phyloP scores from a whole-genome alignment of 2,329 filamentous ascomycete species.

The Nakataea oryzae region DNA sequence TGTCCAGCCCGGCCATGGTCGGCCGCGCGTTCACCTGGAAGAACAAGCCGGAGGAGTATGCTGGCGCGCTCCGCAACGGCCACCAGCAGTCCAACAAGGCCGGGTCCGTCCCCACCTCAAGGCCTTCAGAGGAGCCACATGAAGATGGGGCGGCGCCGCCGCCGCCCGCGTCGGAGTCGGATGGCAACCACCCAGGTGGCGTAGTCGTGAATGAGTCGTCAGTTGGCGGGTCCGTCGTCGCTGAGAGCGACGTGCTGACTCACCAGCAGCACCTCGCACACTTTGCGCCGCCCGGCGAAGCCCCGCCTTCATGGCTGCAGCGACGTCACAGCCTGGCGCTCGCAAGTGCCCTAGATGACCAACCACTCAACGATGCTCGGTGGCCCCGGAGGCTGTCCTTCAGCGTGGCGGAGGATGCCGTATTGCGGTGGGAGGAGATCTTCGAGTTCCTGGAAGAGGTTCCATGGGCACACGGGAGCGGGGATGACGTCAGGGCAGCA shows the following conservation, averaged over 20 bases:
- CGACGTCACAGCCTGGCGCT: slow-evolving; percentile 50
- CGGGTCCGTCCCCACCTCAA: not conserved
- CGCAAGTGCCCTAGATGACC: slow-evolving; percentile 11
- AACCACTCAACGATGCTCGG: slow-evolving; percentile 40
- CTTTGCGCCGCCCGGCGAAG: slow-evolving; percentile 15
- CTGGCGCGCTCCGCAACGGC: slow-evolving; percentile 26
- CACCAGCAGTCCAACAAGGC: not conserved
- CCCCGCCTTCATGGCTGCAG: slow-evolving; percentile 38
- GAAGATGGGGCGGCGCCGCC: not conserved
- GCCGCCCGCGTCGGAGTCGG: not conserved
- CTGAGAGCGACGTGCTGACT: slow-evolving; percentile 44
- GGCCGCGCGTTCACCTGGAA: slow-evolving; percentile 53
- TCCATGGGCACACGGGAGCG: slow-evolving; percentile 4
- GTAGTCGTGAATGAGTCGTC: slow-evolving; percentile 23
- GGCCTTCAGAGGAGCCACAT: not conserved
- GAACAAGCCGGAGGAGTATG: slow-evolving; percentile 51
- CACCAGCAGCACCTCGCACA: slow-evolving; percentile 32
- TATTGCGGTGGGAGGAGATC: slow-evolving; percentile 55
- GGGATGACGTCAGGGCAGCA: slow-evolving; percentile 14
- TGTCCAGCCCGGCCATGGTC: slow-evolving; percentile 28
- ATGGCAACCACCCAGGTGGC: slow-evolving; percentile 28
- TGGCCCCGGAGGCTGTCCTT: slow-evolving; percentile 69
- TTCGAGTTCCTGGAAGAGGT: slow-evolving; percentile 25
- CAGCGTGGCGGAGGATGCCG: slow-evolving; percentile 63
- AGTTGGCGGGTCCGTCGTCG: slow-evolving; percentile 45